Base-by-base conservation (phyloP, 2,329 filamentous ascomycete genomes). In the Chrysosporium keratinophilum region DNA sequence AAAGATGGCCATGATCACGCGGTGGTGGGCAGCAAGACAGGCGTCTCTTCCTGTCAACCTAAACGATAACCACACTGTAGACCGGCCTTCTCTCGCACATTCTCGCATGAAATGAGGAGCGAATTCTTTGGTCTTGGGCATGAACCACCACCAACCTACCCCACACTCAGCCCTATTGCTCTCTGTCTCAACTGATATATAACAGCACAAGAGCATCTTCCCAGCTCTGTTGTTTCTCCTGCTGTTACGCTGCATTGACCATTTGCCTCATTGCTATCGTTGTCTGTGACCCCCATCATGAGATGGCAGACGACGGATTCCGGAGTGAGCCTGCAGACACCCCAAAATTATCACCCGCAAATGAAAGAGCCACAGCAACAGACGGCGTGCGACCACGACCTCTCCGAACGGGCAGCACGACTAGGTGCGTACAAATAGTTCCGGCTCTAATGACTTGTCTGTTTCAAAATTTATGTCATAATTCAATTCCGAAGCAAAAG, bases 141-240 rank as follows among this genome's bases (percentile, higher is more conserved):
- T 33, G 33, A 46, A 52, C 15, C 33, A 35, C 31, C 7, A 17
- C 14, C 12, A 15, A 39, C 9, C 14, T 39, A 39, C 41, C 50
- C 50, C 50, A 51, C 39, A 51, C 40, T 51, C 50, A 52, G 50
- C 50, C 50, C 50, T 52, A 52, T 44, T 46, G 10, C 50, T 46
- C 40, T 52, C 50, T 39, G 7, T 17, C 15, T 33, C 35, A 40
- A 20, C 20, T 28, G 23, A 15, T 43, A 43, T 42, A 44, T 43
- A 51, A 43, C 15, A 14, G 14, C 11, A 40, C 46, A 17, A 40
- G 7, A 43, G 15, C 6, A 43, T 39, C 11, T 35, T 10, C 10
- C 10, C 34, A 6, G 23, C 39, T 17, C 28, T 31, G 11, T 15
- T 44, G 19, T 14, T 11, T 40, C 15, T 5, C 14, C 39, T 28